Evolutionary conservation across 192 early-diverging fungal genomes (phyloP).

Genomic region (Backusella macrospora): DNA sequence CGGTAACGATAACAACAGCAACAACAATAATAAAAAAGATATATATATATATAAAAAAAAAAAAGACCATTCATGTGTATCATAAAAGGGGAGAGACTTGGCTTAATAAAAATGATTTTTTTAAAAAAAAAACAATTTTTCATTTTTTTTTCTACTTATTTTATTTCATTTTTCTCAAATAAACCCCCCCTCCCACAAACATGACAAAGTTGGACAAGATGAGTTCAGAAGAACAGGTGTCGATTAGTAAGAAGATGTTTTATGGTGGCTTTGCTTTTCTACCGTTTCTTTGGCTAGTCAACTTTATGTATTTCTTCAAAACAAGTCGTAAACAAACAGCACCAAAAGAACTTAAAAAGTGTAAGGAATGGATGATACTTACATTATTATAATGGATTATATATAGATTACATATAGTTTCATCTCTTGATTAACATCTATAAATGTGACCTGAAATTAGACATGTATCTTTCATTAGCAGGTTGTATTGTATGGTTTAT

Average conservation of each 20-base stretch:
- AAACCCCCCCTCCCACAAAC: neutral
- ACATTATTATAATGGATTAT: neutral
- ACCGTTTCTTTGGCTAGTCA: slow-evolving; percentile 74
- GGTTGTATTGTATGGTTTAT: slow-evolving; percentile 54
- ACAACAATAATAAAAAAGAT: too few relatives aligned
- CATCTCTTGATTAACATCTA: neutral
- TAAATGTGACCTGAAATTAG: slow-evolving; percentile 36
- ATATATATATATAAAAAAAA: too few relatives aligned
- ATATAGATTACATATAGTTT: neutral
- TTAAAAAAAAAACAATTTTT: neutral
- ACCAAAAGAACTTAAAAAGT: slow-evolving; percentile 49
- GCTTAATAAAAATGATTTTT: too few relatives aligned
- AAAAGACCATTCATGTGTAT: too few relatives aligned
- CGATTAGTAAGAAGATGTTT: slow-evolving; percentile 65
- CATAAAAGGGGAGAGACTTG: too few relatives aligned
- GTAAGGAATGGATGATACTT: slow-evolving; percentile 43
- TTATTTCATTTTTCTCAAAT: neutral
- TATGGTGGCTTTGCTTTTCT: slow-evolving; percentile 54
- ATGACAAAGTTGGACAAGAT: slow-evolving; percentile 51
- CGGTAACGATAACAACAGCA: too few relatives aligned
- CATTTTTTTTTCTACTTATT: slow-evolving; percentile 1
- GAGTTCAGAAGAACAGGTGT: slow-evolving; percentile 54
- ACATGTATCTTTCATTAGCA: slow-evolving; percentile 55
- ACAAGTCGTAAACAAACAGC: slow-evolving; percentile 31
- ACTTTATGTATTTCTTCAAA: slow-evolving; percentile 68